phyloP scores from a whole-genome alignment of 2,329 filamentous ascomycete genomes.

The Diaporthe destruens region DNA sequence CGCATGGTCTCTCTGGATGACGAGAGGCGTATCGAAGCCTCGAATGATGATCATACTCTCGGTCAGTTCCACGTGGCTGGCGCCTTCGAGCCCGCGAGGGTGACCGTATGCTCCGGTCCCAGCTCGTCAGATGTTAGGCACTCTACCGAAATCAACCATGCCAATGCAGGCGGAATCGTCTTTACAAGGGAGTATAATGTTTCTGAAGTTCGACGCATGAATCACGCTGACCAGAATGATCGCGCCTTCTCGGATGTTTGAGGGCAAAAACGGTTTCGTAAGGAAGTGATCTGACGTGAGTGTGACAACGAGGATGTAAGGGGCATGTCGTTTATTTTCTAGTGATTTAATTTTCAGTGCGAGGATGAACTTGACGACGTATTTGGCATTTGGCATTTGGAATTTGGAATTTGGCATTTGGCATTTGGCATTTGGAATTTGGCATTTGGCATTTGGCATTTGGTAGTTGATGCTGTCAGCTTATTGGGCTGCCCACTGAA shows the following conservation, averaged over 20 bases:
- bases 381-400: no score
- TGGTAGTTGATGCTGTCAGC: no score
- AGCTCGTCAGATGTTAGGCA: background rate
- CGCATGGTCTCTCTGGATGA: conserved; percentile 1
- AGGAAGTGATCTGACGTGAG: no score
- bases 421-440: no score
- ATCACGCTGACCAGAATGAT: background rate
- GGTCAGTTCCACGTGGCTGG: background rate
- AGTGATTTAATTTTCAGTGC: no score
- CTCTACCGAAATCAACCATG: background rate
- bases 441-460: no score
- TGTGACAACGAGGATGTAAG: no score
- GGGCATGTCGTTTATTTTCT: background rate
- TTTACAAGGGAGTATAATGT: conserved; percentile 16
- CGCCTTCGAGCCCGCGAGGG: background rate
- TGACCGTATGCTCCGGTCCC: conserved; percentile 12
- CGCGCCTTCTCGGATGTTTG: background rate
- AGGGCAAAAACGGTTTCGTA: background rate
- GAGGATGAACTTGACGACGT: no score
- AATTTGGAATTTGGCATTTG: no score
- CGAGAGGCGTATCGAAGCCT: background rate
- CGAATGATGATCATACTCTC: background rate
- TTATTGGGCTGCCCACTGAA: no score
- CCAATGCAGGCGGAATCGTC: background rate
- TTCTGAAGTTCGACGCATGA: background rate